Percentiles rank a stretch among this genome's conserved stretches.
Evolutionary conservation across 2,329 filamentous ascomycete genomes (phyloP).

Genomic region (Diaporthe citriasiana): DNA sequence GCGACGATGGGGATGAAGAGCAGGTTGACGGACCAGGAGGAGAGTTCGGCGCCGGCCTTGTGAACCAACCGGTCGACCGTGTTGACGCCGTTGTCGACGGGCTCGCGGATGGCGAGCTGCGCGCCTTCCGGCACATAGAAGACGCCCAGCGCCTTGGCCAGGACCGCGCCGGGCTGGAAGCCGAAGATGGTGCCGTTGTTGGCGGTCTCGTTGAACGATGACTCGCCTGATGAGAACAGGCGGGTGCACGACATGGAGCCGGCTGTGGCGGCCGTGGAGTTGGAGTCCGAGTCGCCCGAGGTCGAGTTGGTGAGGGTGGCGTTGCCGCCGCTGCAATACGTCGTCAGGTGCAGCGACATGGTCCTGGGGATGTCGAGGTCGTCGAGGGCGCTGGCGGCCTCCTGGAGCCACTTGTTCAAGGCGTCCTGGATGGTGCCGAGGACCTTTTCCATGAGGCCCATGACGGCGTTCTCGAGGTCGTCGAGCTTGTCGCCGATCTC

Average conservation of each 20-base stretch:
- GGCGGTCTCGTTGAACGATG: constrained; percentile 29
- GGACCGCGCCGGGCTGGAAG: constrained; percentile 38
- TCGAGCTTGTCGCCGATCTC: constrained; percentile 40
- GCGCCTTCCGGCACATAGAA: constrained; percentile 40
- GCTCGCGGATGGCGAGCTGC: constrained; percentile 33
- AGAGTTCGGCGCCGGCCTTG: constrained; percentile 34
- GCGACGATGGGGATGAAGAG: constrained; percentile 42
- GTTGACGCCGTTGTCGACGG: constrained; percentile 39
- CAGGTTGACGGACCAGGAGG: constrained; percentile 38
- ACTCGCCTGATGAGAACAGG: constrained; percentile 37
- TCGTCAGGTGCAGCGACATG: constrained; percentile 42
- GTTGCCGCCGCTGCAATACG: constrained; percentile 36
- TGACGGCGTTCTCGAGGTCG: constrained; percentile 37
- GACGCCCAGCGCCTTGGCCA: constrained; percentile 41
- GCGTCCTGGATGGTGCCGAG: constrained; percentile 40
- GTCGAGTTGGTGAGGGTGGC: constrained; percentile 5
- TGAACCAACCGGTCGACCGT: constrained; percentile 38
- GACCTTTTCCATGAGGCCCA: constrained; percentile 41
- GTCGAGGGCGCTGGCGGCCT: constrained; percentile 36
- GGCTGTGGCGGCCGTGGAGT: neutral
- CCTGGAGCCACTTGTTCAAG: constrained; percentile 40
- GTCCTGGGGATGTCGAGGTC: constrained; percentile 37
- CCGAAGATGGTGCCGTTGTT: constrained; percentile 42
- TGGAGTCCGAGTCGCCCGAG: constrained; percentile 22
- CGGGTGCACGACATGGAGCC: constrained; percentile 24